phyloP scores from a whole-genome alignment of 257 asterid genomes.

The Ilex aquifolium region DNA sequence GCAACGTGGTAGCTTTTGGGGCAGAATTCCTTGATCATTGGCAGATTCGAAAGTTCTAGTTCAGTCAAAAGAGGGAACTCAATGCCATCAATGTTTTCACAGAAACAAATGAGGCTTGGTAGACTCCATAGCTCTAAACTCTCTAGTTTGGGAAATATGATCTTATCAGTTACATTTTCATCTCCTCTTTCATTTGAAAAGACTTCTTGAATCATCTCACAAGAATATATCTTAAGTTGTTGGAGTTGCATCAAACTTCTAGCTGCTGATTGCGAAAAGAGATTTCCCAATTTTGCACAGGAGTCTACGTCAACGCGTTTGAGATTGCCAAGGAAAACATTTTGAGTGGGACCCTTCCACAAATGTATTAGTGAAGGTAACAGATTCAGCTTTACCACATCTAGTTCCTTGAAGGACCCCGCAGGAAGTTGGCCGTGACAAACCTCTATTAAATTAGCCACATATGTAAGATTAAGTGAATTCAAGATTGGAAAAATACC shows the following conservation, averaged over 20 bases:
- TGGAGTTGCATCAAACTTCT: slow-evolving; percentile 17
- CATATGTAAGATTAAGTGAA: slow-evolving; percentile 5
- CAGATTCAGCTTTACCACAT: slow-evolving; percentile 7
- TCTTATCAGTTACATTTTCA: background rate
- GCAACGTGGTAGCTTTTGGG: background rate
- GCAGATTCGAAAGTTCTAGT: slow-evolving; percentile 9
- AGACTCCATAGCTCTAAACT: slow-evolving; percentile 15
- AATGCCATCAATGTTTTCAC: background rate
- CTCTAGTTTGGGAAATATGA: slow-evolving; percentile 20
- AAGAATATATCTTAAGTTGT: slow-evolving; percentile 19
- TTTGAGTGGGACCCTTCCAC: slow-evolving; percentile 1
- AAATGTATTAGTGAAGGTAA: slow-evolving; percentile 9
- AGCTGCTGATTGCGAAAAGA: slow-evolving; percentile 3
- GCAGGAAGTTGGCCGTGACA: no score
- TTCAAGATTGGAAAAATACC: slow-evolving; percentile 12
- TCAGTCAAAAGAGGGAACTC: slow-evolving; percentile 12
- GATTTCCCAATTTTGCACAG: slow-evolving; percentile 6
- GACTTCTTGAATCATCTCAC: slow-evolving; percentile 15
- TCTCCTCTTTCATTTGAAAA: slow-evolving; percentile 5
- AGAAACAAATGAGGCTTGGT: slow-evolving; percentile 10
- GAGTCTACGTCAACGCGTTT: no score
- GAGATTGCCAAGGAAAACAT: slow-evolving; percentile 12
- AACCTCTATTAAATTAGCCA: no score
- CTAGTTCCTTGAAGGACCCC: no score
- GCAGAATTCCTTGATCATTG: slow-evolving; percentile 9